phyloP scores from a whole-genome alignment of 129 eudicot genomes.

The Kitagawia praeruptora region DNA sequence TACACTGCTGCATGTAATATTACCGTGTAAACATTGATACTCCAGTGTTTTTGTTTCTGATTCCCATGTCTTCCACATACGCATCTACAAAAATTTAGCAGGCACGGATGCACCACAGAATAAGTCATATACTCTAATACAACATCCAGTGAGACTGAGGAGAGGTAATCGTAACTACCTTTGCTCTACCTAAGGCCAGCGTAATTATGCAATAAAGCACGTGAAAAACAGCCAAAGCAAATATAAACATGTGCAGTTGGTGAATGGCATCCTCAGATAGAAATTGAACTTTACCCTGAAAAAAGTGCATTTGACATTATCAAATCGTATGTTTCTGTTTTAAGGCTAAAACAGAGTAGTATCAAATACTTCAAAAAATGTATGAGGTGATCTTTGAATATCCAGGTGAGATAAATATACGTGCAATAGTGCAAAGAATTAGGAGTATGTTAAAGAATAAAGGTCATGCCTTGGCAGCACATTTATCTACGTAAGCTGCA shows the following conservation, averaged over 20 bases:
- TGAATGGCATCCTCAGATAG: constrained; percentile 50
- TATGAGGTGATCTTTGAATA: not conserved
- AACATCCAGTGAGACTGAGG: not conserved
- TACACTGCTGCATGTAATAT: not conserved
- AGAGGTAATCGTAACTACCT: constrained; percentile 24
- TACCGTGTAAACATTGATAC: constrained; percentile 54
- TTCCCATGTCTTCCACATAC: constrained; percentile 68
- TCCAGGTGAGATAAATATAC: not conserved
- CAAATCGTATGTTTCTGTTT: not conserved
- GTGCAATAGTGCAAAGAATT: not conserved
- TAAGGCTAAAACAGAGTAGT: not conserved
- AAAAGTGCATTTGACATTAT: constrained; percentile 1
- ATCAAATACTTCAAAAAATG: not conserved
- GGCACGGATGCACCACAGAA: not conserved
- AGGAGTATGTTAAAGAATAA: not conserved
- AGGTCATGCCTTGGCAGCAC: constrained; percentile 37
- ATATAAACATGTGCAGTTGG: constrained; percentile 59
- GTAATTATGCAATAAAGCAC: constrained; percentile 40
- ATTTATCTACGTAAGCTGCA: constrained; percentile 28
- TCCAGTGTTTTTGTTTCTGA: constrained; percentile 53
- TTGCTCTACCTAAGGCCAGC: constrained; percentile 49
- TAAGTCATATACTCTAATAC: not conserved
- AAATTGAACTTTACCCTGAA: constrained; percentile 60
- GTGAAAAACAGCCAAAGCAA: constrained; percentile 49
- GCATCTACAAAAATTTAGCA: constrained; percentile 32